Evolutionary conservation across 2,329 filamentous ascomycete genomes (phyloP).

Genomic region (Chaetomium sp.): DNA sequence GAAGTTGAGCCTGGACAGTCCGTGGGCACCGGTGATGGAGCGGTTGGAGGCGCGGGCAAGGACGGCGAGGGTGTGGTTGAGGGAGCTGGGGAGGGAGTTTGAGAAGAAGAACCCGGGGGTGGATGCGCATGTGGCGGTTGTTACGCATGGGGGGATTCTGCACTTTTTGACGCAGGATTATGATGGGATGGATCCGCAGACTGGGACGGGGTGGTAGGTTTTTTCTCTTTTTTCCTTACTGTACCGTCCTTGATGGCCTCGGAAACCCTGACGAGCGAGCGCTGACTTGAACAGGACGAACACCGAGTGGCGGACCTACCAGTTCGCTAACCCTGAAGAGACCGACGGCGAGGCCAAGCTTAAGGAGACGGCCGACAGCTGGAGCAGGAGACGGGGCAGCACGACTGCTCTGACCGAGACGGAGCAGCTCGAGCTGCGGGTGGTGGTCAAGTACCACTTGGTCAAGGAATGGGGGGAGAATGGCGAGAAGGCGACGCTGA

Average conservation of each 20-base stretch:
- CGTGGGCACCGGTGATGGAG: slow-evolving; percentile 40
- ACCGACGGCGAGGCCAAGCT: slow-evolving; percentile 41
- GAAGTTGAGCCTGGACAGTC: slow-evolving; percentile 44
- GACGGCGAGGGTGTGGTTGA: slow-evolving; percentile 54
- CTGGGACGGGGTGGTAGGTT: slow-evolving; percentile 55
- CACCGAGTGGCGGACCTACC: slow-evolving; percentile 64
- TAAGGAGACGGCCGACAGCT: slow-evolving; percentile 44
- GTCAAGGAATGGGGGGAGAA: slow-evolving; percentile 21
- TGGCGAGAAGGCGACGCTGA: not conserved
- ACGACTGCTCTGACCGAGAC: slow-evolving; percentile 35
- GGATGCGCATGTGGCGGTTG: slow-evolving; percentile 63
- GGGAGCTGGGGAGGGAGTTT: slow-evolving; percentile 39
- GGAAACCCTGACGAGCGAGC: too few relatives aligned
- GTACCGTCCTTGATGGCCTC: too few relatives aligned
- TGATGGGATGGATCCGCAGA: slow-evolving; percentile 46
- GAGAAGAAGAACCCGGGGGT: slow-evolving; percentile 32
- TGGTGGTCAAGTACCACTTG: slow-evolving; percentile 32
- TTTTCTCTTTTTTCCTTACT: too few relatives aligned
- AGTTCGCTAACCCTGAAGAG: slow-evolving; percentile 49
- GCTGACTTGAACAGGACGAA: slow-evolving; percentile 41
- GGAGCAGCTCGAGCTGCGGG: slow-evolving; percentile 41
- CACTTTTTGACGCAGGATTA: slow-evolving; percentile 84
- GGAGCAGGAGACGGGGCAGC: slow-evolving; percentile 38
- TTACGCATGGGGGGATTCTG: slow-evolving; percentile 76
- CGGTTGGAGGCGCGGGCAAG: slow-evolving; percentile 56